A percentile compares a stretch with the other conserved stretches of the same genome.
Conservation (phyloP, 768 basidiomycete genomes). For the Kockovaella imperatae region DNA sequence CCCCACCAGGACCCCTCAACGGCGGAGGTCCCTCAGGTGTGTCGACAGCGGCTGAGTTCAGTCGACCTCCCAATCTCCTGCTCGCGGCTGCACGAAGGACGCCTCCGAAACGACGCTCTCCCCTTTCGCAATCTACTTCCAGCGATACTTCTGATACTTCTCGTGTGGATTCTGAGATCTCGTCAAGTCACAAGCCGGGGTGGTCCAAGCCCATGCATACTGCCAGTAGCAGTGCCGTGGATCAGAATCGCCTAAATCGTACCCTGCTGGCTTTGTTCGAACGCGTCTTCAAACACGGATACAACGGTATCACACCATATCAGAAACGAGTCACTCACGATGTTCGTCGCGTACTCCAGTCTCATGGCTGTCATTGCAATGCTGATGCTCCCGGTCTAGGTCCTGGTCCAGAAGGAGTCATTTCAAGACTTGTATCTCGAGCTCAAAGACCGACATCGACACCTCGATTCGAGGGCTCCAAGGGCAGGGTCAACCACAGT, state of each 20-base stretch:
- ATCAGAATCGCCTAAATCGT: conserved; percentile 60
- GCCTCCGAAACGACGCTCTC: too few relatives aligned
- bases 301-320: conserved; percentile 72
- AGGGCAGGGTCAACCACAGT: conserved; percentile 19
- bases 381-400: conserved; percentile 29
- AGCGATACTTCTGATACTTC: too few relatives aligned
- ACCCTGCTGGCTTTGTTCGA: conserved; percentile 75
- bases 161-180: not conserved
- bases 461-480: conserved; percentile 48
- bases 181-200: not conserved
- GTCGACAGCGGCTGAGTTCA: too few relatives aligned
- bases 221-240: conserved; percentile 47
- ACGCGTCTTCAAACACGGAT: conserved; percentile 77
- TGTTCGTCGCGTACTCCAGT: conserved; percentile 24
- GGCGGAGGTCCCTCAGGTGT: too few relatives aligned
- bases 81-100: too few relatives aligned
- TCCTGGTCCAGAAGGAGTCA: conserved; percentile 60
- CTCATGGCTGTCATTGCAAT: not conserved
- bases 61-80: too few relatives aligned
- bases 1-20: too few relatives aligned
- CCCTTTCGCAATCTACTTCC: too few relatives aligned
- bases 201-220: not conserved
- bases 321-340: conserved; percentile 82
- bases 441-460: conserved; percentile 76
- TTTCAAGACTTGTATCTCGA: conserved; percentile 87